Base-by-base conservation (phyloP, 345 rosid species). In the Rhodomyrtus tomentosa region DNA sequence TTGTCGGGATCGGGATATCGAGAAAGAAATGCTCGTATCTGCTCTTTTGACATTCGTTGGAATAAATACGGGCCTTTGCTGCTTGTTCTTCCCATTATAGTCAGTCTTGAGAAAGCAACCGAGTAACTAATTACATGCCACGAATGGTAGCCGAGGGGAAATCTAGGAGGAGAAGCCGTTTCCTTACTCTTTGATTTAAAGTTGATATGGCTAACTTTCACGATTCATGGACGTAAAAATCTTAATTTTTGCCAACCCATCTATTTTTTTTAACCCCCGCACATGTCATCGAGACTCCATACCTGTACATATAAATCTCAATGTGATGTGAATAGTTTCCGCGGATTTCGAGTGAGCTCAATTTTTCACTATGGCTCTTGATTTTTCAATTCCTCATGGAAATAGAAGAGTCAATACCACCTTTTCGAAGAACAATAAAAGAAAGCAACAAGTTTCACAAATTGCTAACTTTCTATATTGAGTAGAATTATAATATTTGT, bases 61-160 rank as follows among this genome's bases (percentile, higher is more conserved):
- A 82, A 96, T 96, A 88, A 96, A 96, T 87, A 91, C 95, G 52
- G 92, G 89, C 81, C 95, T 96, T 10, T 95, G 99, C 84, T 86
- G 93, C 68, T 38, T 93, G 50, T 91, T 96, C 91, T 90, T 95
- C 86, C 91, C 84, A 38, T 83, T 94, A 76, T 94, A 95, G 87
- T 96, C 99, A 18, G 83, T 96, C 59, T 87, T 96, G 89, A 90
- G 96, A 90, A 96, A 92, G 89, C 99, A 93, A 62, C 98, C 98
- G 1, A 85, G 84, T 84, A 83, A 92, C 89, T 93, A 91, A 95
- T 7, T 96, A 90, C 84, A 81, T 92, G 56, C 99, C 99, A 0
- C 98, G 99, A 49, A 83, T 92, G 81, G 90, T 96, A 22, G 94
- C 91, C 24, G 93, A 92, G 27, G 98, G 97, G 76, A 91, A 86